Conservation (phyloP, 2,329 filamentous ascomycete species). For the Alternaria sp. region DNA sequence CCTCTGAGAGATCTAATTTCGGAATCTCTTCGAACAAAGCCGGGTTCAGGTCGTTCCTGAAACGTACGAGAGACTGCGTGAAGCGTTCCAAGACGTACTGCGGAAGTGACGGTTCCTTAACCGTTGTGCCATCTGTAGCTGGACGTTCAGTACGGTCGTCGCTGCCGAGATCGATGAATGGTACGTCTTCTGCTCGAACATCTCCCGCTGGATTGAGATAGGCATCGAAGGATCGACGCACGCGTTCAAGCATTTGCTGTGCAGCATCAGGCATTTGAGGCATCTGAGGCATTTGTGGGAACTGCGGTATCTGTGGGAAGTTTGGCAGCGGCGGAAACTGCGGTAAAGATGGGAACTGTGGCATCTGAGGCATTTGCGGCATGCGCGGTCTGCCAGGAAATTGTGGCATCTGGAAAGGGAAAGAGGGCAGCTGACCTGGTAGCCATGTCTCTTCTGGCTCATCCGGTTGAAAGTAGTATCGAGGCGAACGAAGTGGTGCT, state of each 20-base stretch:
- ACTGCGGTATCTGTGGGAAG: conserved; percentile 37
- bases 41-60: conserved; percentile 56
- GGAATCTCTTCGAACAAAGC: conserved; percentile 47
- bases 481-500: conserved; percentile 45
- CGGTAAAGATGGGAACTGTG: conserved; percentile 43
- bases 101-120: conserved; percentile 52
- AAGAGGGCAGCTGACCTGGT: conserved; percentile 48
- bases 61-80: conserved; percentile 55
- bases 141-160: conserved; percentile 46
- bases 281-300: conserved; percentile 39
- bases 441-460: conserved; percentile 51
- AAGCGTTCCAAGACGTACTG: conserved; percentile 59
- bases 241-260: conserved; percentile 49
- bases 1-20: conserved; percentile 38
- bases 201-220: conserved; percentile 55
- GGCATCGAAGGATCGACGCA: conserved; percentile 53
- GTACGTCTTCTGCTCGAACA: conserved; percentile 44
- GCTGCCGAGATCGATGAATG: conserved; percentile 50
- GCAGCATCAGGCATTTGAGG: conserved; percentile 44
- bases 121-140: conserved; percentile 49
- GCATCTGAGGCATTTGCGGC: conserved; percentile 45
- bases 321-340: conserved; percentile 46
- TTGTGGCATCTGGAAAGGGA: conserved; percentile 50
- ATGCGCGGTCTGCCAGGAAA: conserved; percentile 45
- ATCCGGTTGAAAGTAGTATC: conserved; percentile 51